A percentile compares a stretch with the other conserved stretches of the same genome.
Conservation (phyloP, 805 yeast genomes). For the Lipomyces sp. region DNA sequence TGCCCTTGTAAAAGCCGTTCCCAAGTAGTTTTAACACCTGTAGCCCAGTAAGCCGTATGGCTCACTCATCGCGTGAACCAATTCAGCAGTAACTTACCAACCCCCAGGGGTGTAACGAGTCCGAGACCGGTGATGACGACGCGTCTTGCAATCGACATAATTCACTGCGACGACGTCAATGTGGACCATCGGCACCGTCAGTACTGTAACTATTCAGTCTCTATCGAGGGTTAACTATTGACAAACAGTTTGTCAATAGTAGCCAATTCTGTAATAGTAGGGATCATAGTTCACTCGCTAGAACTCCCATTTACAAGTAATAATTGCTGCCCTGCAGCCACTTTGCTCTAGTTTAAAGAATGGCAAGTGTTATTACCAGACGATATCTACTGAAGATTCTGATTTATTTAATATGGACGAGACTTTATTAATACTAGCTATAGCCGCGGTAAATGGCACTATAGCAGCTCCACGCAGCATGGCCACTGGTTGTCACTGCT, state of each 20-base stretch:
- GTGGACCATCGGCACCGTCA: not conserved
- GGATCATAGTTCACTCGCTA: no score
- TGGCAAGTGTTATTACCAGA: no score
- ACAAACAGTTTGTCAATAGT: not conserved
- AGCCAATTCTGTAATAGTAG: not conserved
- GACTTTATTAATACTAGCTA: no score
- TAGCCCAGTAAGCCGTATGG: not conserved
- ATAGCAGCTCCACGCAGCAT: no score
- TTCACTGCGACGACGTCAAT: not conserved
- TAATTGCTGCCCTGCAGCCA: no score
- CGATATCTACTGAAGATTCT: no score
- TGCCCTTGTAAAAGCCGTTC: conserved; percentile 43
- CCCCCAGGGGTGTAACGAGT: conserved; percentile 82
- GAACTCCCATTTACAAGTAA: no score
- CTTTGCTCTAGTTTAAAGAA: no score
- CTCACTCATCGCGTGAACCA: not conserved
- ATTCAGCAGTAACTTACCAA: conserved; percentile 53
- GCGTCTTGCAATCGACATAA: conserved; percentile 46
- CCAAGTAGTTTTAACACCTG: conserved; percentile 46
- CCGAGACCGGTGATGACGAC: conserved; percentile 96
- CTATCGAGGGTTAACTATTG: not conserved
- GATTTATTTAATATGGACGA: no score
- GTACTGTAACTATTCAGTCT: not conserved
- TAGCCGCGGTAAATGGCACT: no score
- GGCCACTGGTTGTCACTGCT: no score